Evolutionary conservation across 2,329 filamentous ascomycete species (phyloP).

Genomic region (Fusarium musae): DNA sequence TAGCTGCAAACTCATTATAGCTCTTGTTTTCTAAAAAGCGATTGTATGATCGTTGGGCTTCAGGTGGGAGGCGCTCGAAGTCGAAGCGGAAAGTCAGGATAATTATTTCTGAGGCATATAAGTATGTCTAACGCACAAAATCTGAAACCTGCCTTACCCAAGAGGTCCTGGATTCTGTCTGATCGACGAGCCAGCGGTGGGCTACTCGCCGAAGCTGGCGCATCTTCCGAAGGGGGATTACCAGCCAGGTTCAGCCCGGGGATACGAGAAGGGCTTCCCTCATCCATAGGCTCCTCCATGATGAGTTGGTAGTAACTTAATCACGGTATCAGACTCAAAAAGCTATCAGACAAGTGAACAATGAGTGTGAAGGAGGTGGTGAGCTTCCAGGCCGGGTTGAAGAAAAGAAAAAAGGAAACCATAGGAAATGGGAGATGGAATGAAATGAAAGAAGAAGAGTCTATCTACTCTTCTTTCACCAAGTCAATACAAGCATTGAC

Average conservation of each 20-base stretch:
- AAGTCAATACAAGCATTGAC: slow-evolving; percentile 1
- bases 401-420: neutral
- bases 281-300: slow-evolving; percentile 22
- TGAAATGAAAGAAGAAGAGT: neutral
- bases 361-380: neutral
- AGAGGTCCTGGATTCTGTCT: slow-evolving; percentile 7
- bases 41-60: slow-evolving; percentile 18
- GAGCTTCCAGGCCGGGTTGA: neutral
- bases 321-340: neutral
- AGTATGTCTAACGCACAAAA: neutral
- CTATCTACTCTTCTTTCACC: neutral
- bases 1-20: slow-evolving; percentile 8
- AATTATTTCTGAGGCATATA: slow-evolving; percentile 21
- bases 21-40: slow-evolving; percentile 13
- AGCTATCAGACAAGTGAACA: neutral
- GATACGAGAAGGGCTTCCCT: neutral
- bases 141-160: neutral
- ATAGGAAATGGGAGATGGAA: neutral
- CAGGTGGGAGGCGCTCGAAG: slow-evolving; percentile 26
- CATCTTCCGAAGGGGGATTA: neutral
- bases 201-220: neutral
- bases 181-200: neutral
- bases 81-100: slow-evolving; percentile 11
- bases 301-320: neutral
- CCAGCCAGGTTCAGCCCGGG: neutral